Base-by-base conservation (phyloP, 202 grass and related monocot species). In the Elaeis oleifera region DNA sequence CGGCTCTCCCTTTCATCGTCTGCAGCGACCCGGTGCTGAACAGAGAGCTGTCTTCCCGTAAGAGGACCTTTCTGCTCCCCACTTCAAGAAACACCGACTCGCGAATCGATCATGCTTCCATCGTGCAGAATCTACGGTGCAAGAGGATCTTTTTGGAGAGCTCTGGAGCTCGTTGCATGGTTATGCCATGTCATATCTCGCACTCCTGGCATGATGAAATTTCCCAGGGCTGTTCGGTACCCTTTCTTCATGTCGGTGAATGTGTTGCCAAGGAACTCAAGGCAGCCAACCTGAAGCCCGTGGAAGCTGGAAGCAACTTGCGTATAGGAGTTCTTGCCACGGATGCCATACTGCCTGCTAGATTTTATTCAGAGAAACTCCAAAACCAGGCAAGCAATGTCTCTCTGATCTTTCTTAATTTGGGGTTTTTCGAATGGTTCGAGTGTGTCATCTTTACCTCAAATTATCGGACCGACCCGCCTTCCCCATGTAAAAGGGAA, bases 291-390 rank as follows among this genome's bases (percentile, higher is more conserved):
- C 54, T 88, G 73, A 88, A 80, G 72, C 90, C 86, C 23, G 67
- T 90, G 11, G 86, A 96, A 72, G 80, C 78, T 49, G 83, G 86
- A 78, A 82, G 75, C 72, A 83, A 87, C 70, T 78, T 85, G 28
- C 27, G 78, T 64, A 59, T 95, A 23, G 90, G 90, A 73, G 18
- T 96, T 74, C 72, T 90, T 27, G 59, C 70, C 58, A 75, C 60
- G 2, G 58, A 87, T 71, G 44, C 58, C 62, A 60, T 18, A 24
- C 36, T 72, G 50, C 17, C 64, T 4, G 69, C 29, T 2, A 69
- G 36, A n/a, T 74, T 69, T 57, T 88, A 95, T 64, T 59, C 75
- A 50, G 62, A 87, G 15, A 90, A 73, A 78, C 59, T 96, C 61
- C 67, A 85, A 59, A 83, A 56, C 57, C 68, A 85, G 81, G 86